phyloP scores from a whole-genome alignment of 768 basidiomycete species.

The Amylocystis lapponica region DNA sequence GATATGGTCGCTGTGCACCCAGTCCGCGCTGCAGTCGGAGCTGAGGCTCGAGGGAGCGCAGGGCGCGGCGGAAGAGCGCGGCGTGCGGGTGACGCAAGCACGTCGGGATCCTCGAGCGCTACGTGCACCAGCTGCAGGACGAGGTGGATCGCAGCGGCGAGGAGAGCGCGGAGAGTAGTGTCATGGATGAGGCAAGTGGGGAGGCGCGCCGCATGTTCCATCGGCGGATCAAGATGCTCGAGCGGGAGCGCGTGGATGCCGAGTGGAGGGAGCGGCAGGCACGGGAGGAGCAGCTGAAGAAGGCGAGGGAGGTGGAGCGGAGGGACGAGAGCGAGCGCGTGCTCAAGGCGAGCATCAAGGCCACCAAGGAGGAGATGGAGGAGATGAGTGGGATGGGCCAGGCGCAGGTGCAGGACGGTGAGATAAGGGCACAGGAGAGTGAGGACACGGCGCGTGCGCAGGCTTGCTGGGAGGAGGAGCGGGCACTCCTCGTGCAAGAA shows the following conservation, averaged over 20 bases:
- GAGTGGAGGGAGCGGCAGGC: slow-evolving; percentile 24
- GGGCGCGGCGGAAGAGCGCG: slow-evolving; percentile 50
- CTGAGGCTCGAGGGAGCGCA: slow-evolving; percentile 58
- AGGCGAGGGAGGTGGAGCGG: slow-evolving; percentile 38
- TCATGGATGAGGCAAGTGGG: slow-evolving; percentile 81
- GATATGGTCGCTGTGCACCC: slow-evolving; percentile 69
- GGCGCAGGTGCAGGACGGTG: too few species aligned
- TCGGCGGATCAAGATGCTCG: slow-evolving; percentile 68
- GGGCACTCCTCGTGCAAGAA: slow-evolving; percentile 36
- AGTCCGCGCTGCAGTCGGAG: slow-evolving; percentile 70
- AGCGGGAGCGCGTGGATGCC: slow-evolving; percentile 54
- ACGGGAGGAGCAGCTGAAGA: slow-evolving; percentile 39
- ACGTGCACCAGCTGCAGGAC: slow-evolving; percentile 68
- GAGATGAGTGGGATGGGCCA: slow-evolving; percentile 30
- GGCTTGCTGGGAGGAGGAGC: slow-evolving; percentile 47
- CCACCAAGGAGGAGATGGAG: slow-evolving; percentile 58
- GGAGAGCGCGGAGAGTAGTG: slow-evolving; percentile 72
- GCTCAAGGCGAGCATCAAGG: slow-evolving; percentile 46
- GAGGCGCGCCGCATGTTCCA: slow-evolving; percentile 79
- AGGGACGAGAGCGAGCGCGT: slow-evolving; percentile 50
- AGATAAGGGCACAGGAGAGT: slow-evolving; percentile 32
- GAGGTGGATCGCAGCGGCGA: slow-evolving; percentile 82
- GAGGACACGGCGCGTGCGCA: slow-evolving; percentile 25
- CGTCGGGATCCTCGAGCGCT: slow-evolving; percentile 64
- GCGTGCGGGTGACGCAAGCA: slow-evolving; percentile 70